Conservation (phyloP, 2,329 filamentous ascomycete genomes). For the Aspergillus intermedius region DNA sequence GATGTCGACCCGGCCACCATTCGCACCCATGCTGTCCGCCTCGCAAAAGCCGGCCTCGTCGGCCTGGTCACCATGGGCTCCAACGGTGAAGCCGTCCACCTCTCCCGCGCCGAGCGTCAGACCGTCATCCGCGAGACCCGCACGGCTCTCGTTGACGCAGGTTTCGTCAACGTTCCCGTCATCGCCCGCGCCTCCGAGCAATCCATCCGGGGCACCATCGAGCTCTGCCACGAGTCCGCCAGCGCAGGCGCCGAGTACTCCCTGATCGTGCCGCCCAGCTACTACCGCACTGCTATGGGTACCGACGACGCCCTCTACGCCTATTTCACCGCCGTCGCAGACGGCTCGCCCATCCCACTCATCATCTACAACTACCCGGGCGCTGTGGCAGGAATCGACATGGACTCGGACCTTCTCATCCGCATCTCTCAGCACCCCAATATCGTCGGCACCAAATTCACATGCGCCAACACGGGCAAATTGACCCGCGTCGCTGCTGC, state of each 20-base stretch:
- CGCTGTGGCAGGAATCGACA: constrained; percentile 35
- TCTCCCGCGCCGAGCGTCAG: constrained; percentile 37
- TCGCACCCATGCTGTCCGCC: constrained; percentile 71
- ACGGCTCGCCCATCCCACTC: constrained; percentile 32
- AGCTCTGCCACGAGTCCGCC: constrained; percentile 33
- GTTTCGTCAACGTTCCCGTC: constrained; percentile 31
- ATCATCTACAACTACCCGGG: constrained; percentile 41
- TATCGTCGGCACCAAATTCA: constrained; percentile 30
- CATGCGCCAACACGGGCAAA: constrained; percentile 23
- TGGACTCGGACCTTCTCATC: constrained; percentile 32
- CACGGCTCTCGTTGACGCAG: constrained; percentile 30
- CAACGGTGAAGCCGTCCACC: constrained; percentile 42
- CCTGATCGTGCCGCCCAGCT: constrained; percentile 36
- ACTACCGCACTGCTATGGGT: constrained; percentile 33
- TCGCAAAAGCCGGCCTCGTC: constrained; percentile 69
- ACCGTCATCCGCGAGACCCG: constrained; percentile 37
- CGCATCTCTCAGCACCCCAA: constrained; percentile 22
- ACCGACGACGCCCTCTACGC: constrained; percentile 31
- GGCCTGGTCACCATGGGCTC: constrained; percentile 43
- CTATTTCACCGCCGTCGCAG: constrained; percentile 32
- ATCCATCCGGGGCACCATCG: constrained; percentile 37
- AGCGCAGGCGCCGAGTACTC: constrained; percentile 36
- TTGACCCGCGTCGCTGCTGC: constrained; percentile 22
- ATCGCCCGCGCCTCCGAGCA: constrained; percentile 37
- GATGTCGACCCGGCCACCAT: constrained; percentile 72